phyloP scores from a whole-genome alignment of 1,139 yeast genomes.

The Scheffersomyces segobiensis region DNA sequence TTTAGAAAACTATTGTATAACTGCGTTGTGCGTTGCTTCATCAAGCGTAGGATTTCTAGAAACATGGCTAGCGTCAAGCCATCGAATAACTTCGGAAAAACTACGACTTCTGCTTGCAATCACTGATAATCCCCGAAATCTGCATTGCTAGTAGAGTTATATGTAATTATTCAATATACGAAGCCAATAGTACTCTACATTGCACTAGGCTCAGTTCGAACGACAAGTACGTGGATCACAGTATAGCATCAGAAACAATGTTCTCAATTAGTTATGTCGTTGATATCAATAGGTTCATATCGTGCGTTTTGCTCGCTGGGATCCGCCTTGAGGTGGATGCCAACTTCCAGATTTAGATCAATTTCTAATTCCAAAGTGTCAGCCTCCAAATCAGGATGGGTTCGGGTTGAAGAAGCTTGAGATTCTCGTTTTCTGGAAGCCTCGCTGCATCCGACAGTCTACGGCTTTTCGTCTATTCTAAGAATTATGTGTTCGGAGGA shows the following conservation, averaged over 20 bases:
- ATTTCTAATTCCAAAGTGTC: background rate
- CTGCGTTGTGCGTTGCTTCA: background rate
- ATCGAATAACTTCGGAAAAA: background rate
- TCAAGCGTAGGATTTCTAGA: background rate
- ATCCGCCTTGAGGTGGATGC: background rate
- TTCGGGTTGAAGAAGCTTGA: background rate
- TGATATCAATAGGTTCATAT: background rate
- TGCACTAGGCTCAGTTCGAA: background rate
- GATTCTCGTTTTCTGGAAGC: background rate
- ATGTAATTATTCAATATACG: background rate
- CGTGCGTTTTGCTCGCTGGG: background rate
- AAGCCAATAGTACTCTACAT: background rate
- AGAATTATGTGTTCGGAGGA: no score
- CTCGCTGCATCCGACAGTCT: background rate
- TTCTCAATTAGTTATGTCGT: background rate
- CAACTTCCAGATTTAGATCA: background rate
- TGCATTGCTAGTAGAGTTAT: background rate
- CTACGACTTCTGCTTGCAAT: background rate
- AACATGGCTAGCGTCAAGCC: background rate
- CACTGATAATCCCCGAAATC: background rate
- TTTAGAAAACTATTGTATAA: background rate
- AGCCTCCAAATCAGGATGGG: background rate
- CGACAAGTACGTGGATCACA: background rate
- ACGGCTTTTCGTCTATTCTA: background rate
- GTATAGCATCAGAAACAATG: background rate